Conservation (phyloP, 257 asterid species). For the Primulina huaijiensis region DNA sequence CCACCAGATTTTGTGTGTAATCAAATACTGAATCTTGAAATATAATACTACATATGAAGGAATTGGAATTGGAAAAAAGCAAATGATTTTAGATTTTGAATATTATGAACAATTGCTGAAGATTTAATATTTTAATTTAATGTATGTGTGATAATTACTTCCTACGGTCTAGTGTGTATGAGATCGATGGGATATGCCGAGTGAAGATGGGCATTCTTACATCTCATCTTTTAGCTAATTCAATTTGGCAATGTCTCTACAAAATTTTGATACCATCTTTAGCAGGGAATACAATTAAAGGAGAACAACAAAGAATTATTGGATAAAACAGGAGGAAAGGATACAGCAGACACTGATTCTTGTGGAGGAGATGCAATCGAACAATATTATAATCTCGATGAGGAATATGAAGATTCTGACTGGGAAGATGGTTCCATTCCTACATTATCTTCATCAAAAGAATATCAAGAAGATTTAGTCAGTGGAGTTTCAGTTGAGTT, state of each 20-base stretch:
- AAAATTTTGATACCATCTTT: constrained; percentile 20
- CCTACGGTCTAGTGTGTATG: neutral
- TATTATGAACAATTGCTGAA: too few species aligned
- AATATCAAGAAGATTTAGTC: constrained; percentile 35
- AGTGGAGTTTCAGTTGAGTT: constrained; percentile 76
- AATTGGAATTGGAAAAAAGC: too few species aligned
- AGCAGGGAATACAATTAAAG: constrained; percentile 40
- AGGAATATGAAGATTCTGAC: constrained; percentile 48
- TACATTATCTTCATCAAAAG: constrained; percentile 30
- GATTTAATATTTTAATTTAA: too few species aligned
- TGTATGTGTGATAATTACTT: neutral
- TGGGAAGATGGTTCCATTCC: constrained; percentile 87
- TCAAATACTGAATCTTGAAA: too few species aligned
- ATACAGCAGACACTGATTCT: constrained; percentile 31
- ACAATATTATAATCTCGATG: constrained; percentile 19
- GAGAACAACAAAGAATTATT: constrained; percentile 21
- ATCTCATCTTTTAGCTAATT: constrained; percentile 5
- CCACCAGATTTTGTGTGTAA: too few species aligned
- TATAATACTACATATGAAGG: too few species aligned
- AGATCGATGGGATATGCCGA: constrained; percentile 11
- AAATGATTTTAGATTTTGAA: too few species aligned
- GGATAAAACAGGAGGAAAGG: constrained; percentile 24
- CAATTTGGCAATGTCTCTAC: neutral
- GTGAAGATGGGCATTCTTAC: constrained; percentile 3
- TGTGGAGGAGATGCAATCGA: constrained; percentile 32